Base-by-base conservation (phyloP, 2,329 filamentous ascomycete genomes). In the Penicillium expansum region DNA sequence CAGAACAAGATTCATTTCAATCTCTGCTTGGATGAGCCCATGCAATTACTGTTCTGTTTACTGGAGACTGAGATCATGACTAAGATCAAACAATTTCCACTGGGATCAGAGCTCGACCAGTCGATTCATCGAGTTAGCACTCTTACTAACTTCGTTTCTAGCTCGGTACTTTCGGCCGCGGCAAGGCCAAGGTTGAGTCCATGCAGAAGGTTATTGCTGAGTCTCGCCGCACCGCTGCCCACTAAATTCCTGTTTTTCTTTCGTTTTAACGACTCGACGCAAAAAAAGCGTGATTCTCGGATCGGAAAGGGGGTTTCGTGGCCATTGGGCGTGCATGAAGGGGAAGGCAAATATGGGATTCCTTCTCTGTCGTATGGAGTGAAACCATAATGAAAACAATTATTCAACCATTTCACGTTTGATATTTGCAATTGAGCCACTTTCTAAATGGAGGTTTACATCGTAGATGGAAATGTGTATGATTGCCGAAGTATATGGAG, bases 181-280 rank as follows among this genome's bases (percentile, higher is more conserved):
- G 93, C 77, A 99, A 99, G 93, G 88, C 86, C 79, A 99, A 99
- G 93, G 94, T 99, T 71, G 94, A 99, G 79, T 93, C 97, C 84
- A 91, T 99, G 83, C 91, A 92, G 83, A 87, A 91, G 75, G 90
- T 99, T 81, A 99, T 99, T 78, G 91, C 93, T 75, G 94, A 97
- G 85, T 88, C 92, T 77, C 92, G 93, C 82, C 84, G 88, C 77
- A 82, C 86, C 63, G 62, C 63, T 64, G 86, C 48, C 79, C 86
- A 88, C 81, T 89, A 87, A 83, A 79, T 51, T 63, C 56, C 55
- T 60, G 64, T 67, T 64, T 65, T 63, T 61, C 55, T 59, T 66
- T 68, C 57, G 61, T 62, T 62, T 51, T 66, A 63, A 65, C 63
- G 59, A 63, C 58, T 65, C 59, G 62, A 66, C 55, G 62, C 63